Conservation (phyloP, 768 basidiomycete species). For the Suillus subluteus region DNA sequence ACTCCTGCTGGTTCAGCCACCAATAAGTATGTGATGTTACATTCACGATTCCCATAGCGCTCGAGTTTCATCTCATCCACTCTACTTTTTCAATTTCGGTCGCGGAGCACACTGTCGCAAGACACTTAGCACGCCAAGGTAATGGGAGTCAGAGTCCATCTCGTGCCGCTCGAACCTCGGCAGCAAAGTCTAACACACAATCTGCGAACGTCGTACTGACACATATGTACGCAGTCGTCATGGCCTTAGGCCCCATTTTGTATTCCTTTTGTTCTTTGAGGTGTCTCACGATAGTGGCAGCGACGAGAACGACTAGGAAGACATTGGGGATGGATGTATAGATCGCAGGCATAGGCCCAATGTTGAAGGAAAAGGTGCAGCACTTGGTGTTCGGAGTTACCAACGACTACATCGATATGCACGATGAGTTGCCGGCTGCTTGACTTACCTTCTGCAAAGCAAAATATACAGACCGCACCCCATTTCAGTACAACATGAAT, state of each 20-base stretch:
- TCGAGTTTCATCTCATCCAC: background rate
- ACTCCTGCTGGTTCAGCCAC: background rate
- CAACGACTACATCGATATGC: background rate
- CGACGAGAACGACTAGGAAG: background rate
- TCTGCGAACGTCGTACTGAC: background rate
- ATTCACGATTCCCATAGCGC: background rate
- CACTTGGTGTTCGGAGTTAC: background rate
- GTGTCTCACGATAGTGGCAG: background rate
- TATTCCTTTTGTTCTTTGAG: background rate
- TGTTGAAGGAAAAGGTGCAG: background rate
- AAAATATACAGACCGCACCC: background rate
- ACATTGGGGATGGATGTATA: background rate
- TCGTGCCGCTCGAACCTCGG: background rate
- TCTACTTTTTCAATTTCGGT: background rate
- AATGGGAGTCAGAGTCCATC: background rate
- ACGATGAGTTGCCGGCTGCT: background rate
- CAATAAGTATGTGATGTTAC: background rate
- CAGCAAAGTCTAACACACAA: background rate
- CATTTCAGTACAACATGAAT: background rate
- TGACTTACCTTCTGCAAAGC: slow-evolving; percentile 3
- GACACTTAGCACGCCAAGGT: background rate
- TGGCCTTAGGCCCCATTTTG: background rate
- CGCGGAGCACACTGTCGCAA: background rate
- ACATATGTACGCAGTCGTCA: background rate
- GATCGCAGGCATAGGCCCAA: slow-evolving; percentile 1